These are phyloP conservation scores for Xylariaceae sp. DNA, from an alignment of 2,329 filamentous ascomycete genomes.

Conservation along the genomic window DNA sequence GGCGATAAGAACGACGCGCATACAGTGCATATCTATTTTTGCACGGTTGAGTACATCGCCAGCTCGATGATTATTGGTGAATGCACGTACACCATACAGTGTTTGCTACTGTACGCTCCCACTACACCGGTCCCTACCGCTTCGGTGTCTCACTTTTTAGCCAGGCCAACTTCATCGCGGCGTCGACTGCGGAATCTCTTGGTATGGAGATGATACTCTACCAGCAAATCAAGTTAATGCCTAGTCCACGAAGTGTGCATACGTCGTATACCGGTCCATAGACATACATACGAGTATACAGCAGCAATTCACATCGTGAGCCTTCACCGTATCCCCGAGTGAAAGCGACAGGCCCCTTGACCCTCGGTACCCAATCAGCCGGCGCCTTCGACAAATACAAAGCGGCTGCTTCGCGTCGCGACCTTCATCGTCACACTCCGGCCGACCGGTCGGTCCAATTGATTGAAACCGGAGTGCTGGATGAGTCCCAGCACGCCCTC, in stretches of 20 bases:
- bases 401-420: constrained; percentile 5
- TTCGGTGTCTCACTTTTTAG: not conserved
- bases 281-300: not conserved
- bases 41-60: too few species aligned
- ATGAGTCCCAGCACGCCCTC: constrained; percentile 2
- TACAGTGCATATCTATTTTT: too few species aligned
- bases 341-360: constrained; percentile 3
- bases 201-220: too few species aligned
- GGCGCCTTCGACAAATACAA: not conserved
- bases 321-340: constrained; percentile 11
- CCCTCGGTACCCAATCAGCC: constrained; percentile 11
- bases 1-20: too few species aligned
- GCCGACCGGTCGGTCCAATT: constrained; percentile 6
- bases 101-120: not conserved
- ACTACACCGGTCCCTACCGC: not conserved
- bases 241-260: too few species aligned
- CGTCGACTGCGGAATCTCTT: too few species aligned
- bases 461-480: constrained; percentile 12
- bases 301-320: constrained; percentile 11
- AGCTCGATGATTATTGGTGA: not conserved
- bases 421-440: constrained; percentile 1
- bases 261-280: not conserved
- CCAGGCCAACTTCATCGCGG: not conserved
- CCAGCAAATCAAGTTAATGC: too few species aligned
- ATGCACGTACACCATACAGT: not conserved